A percentile compares a stretch with the other conserved stretches of the same genome.
Conservation (phyloP, 2,329 filamentous ascomycete genomes). For the Teratosphaeria viscida region DNA sequence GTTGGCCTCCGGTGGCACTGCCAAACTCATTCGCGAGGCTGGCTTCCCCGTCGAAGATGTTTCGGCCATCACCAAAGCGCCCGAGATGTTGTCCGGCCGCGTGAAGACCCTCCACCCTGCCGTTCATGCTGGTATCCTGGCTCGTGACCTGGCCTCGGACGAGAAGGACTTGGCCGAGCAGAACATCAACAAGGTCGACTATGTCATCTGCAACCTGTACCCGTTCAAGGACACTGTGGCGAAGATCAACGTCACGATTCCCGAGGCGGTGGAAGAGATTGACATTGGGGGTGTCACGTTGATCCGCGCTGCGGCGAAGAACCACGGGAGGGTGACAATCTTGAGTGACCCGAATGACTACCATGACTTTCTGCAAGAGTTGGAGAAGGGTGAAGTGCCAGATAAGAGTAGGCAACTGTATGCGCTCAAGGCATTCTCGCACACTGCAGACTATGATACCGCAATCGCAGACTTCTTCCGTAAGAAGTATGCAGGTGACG, state of each 20-base stretch:
- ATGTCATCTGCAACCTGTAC: slow-evolving; percentile 94
- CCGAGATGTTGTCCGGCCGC: slow-evolving; percentile 87
- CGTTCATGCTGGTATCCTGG: slow-evolving; percentile 66
- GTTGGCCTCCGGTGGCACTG: slow-evolving; percentile 87
- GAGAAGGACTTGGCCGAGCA: slow-evolving; percentile 94
- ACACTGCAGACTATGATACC: slow-evolving; percentile 91
- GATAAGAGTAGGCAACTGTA: slow-evolving; percentile 79
- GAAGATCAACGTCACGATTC: slow-evolving; percentile 92
- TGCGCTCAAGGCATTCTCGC: slow-evolving; percentile 95
- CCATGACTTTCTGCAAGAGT: slow-evolving; percentile 82
- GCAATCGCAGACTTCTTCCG: slow-evolving; percentile 97
- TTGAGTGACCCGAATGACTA: slow-evolving; percentile 92
- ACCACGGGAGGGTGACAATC: slow-evolving; percentile 90
- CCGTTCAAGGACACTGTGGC: slow-evolving; percentile 98
- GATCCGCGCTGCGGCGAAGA: slow-evolving; percentile 93
- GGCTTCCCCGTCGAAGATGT: slow-evolving; percentile 95
- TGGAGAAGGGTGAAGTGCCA: slow-evolving; percentile 75
- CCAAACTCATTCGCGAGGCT: slow-evolving; percentile 92
- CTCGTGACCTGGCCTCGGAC: slow-evolving; percentile 86
- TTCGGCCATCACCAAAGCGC: slow-evolving; percentile 86
- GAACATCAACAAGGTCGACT: slow-evolving; percentile 92
- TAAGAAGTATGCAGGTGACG: slow-evolving; percentile 84
- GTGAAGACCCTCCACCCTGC: slow-evolving; percentile 96
- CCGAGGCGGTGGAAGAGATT: slow-evolving; percentile 96
- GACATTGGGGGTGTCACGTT: slow-evolving; percentile 97